Conservation (phyloP, 2,329 filamentous ascomycete species). For the Fusarium irregulare region DNA sequence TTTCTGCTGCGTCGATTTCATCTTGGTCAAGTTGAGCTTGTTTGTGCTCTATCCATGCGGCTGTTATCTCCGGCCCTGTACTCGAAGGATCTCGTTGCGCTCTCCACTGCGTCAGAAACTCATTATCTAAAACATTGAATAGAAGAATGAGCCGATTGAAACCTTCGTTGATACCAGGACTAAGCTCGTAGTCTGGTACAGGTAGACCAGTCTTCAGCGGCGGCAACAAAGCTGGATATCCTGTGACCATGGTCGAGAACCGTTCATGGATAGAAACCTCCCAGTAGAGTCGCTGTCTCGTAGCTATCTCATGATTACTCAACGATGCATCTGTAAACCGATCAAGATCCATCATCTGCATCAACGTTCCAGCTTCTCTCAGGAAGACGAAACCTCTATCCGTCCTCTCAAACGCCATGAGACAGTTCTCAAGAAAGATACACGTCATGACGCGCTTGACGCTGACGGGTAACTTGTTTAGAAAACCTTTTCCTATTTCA, state of each 20-base stretch:
- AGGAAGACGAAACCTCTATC: constrained; percentile 62
- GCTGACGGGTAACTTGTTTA: constrained; percentile 53
- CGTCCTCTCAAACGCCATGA: constrained; percentile 61
- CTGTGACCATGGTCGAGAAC: constrained; percentile 63
- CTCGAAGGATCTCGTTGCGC: constrained; percentile 44
- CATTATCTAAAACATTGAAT: constrained; percentile 53
- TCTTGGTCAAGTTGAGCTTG: constrained; percentile 55
- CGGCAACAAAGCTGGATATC: constrained; percentile 52
- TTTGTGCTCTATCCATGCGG: constrained; percentile 55
- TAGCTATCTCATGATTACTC: constrained; percentile 30
- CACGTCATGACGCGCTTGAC: constrained; percentile 61
- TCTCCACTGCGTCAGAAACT: constrained; percentile 53
- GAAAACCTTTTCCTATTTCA: constrained; percentile 46
- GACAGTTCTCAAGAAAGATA: constrained; percentile 64
- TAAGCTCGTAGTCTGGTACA: constrained; percentile 48
- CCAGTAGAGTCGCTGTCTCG: constrained; percentile 63
- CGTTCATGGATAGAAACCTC: constrained; percentile 68
- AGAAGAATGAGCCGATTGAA: constrained; percentile 53
- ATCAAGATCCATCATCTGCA: constrained; percentile 40
- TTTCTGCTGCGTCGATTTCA: constrained; percentile 49
- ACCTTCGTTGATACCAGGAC: constrained; percentile 50
- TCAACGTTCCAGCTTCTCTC: constrained; percentile 58
- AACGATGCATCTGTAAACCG: constrained; percentile 19
- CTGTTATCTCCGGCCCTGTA: constrained; percentile 45
- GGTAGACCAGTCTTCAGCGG: constrained; percentile 47